Evolutionary conservation across 805 yeast species (phyloP).

Genomic region (Phaffomyces antillensis): DNA sequence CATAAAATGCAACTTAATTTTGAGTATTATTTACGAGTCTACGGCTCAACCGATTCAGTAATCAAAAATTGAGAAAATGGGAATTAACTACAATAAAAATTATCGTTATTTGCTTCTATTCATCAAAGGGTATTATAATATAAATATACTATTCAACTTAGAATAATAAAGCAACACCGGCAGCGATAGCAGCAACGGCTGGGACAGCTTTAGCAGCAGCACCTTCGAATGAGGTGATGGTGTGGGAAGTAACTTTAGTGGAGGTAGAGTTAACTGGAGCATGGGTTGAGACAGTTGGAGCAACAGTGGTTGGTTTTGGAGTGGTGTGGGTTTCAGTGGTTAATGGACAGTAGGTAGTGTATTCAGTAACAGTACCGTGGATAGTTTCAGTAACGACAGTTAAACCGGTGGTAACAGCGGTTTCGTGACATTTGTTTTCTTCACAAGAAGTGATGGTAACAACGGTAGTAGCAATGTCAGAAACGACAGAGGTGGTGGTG

Average conservation of each 20-base stretch:
- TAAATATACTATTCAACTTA: slow-evolving; percentile 21
- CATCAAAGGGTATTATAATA: slow-evolving; percentile 1
- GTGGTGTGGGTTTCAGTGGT: slow-evolving; percentile 6
- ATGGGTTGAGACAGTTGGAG: not conserved
- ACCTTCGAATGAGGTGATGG: slow-evolving; percentile 31
- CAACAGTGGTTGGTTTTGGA: not conserved
- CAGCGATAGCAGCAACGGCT: slow-evolving; percentile 41
- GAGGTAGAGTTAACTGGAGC: slow-evolving; percentile 15
- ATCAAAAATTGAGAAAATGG: too few relatives aligned
- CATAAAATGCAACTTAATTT: too few relatives aligned
- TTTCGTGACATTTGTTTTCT: slow-evolving; percentile 7
- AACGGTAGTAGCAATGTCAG: slow-evolving; percentile 3
- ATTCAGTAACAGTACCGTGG: slow-evolving; percentile 6
- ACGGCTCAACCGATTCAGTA: too few relatives aligned
- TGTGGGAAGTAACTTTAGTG: not conserved
- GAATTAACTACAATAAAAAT: not conserved
- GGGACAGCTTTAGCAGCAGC: slow-evolving; percentile 39
- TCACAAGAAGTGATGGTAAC: slow-evolving; percentile 13
- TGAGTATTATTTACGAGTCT: too few relatives aligned
- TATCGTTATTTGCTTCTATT: not conserved
- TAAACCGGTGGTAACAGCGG: slow-evolving; percentile 13
- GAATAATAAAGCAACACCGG: slow-evolving; percentile 44
- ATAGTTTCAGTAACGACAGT: slow-evolving; percentile 10
- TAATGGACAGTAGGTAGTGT: slow-evolving; percentile 14
- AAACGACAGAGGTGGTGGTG: slow-evolving; percentile 1